Evolutionary conservation across 345 rosid species (phyloP), one percentile per base, ranked within the genome.

Genomic region (Lepidium didymum): DNA sequence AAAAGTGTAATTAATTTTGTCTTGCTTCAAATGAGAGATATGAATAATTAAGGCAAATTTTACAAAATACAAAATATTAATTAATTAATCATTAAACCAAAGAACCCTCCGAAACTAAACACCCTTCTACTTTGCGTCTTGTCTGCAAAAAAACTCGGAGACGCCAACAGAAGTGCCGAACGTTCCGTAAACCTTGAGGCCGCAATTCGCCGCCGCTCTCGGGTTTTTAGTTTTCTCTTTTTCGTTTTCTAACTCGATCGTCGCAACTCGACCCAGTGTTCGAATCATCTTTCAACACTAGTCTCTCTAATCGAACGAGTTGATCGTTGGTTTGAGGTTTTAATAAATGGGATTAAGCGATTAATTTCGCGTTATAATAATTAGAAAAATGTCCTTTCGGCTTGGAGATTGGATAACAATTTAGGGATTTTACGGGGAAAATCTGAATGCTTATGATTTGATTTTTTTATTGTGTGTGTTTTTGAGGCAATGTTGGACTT

Each of bases 401-500:
- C 19, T 69, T 50, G 42, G 49, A 21, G 56, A 50, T 34, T 66
- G 54, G 43, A 56, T 21, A n/a, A 29, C 33, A 31, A 52, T 31
- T 57, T 11, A 10, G 66, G 53, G 59, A 7, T 37, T 56, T 38
- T 9, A 0, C 7, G 6, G 21, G 34, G 41, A 44, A 51, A 15
- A 29, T 53, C 18, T 60, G 44, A 59, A 3, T 15, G 58, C 7
- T 45, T 23, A 27, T 15, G 16, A 23, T 62, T 55, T 56, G 16
- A 36, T 34, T 25, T 37, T 45, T 35, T 35, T n/a, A n/a, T n/a
- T 57, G 7, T 46, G 51, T 60, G 16, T 49, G 56, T 56, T 58
- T 31, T 73, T 63, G 40, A 52, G 50, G 66, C 82, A 70, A 81
- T 85, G 88, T 74, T 85, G 87, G 87, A 87, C 79, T 90, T 83